These are phyloP conservation scores for Candida coquimbonensis DNA, from an alignment of 805 yeast genomes.

Conservation along the genomic window DNA sequence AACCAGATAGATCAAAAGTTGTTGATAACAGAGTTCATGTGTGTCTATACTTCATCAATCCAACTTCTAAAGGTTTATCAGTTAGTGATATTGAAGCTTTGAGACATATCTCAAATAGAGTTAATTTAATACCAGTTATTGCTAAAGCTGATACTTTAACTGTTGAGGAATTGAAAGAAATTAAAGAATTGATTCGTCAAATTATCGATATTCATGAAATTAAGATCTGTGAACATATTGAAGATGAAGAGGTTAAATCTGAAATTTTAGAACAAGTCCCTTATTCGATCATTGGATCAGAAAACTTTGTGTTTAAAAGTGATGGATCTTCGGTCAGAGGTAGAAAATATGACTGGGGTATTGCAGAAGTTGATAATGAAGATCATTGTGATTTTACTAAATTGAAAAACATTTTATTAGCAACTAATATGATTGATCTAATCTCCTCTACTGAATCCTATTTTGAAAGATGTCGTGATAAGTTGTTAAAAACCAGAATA, in stretches of 20 bases:
- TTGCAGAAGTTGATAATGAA: conserved; percentile 74
- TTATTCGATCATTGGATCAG: conserved; percentile 66
- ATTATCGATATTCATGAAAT: conserved; percentile 50
- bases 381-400: conserved; percentile 69
- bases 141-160: conserved; percentile 76
- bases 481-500: conserved; percentile 45
- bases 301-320: conserved; percentile 34
- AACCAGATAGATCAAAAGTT: conserved; percentile 49
- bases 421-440: conserved; percentile 70
- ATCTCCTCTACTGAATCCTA: conserved; percentile 68
- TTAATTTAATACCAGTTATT: conserved; percentile 69
- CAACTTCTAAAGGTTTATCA: conserved; percentile 53
- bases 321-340: conserved; percentile 56
- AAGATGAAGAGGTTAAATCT: conserved; percentile 28
- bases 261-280: conserved; percentile 45
- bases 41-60: conserved; percentile 75
- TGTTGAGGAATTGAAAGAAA: conserved; percentile 41
- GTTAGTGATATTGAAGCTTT: conserved; percentile 68
- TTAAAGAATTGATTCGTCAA: conserved; percentile 46
- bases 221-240: conserved; percentile 46
- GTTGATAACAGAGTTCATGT: conserved; percentile 73
- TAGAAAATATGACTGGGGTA: conserved; percentile 80
- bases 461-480: conserved; percentile 62
- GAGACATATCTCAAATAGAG: conserved; percentile 62
- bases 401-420: conserved; percentile 58